Evolutionary conservation across 345 rosid genomes (phyloP), one percentile per base, ranked within the genome.

Genomic region (Microcos paniculata): DNA sequence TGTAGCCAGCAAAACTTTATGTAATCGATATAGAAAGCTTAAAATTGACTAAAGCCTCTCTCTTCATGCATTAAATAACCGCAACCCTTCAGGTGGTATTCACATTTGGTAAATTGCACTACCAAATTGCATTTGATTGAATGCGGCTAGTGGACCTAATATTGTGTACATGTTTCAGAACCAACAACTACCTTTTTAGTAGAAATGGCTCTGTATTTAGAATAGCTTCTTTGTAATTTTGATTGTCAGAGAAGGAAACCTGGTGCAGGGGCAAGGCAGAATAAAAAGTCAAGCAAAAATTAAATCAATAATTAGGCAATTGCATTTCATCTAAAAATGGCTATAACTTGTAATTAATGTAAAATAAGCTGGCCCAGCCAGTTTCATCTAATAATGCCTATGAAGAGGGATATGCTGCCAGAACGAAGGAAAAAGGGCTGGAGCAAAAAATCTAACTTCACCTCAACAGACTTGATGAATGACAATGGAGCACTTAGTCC

Each of bases 381-480:
- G 19, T 70, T 51, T n/a, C n/a, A n/a, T 62, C 6, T 53, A 63
- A 46, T 48, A 56, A 80, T 69, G 74, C 78, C 45, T 55, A 79
- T 26, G 35, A 73, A 12, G 28, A 49, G 21, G 48, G 26, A 79
- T 23, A 35, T 30, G 46, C 15, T 74, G 31, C 65, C 71, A n/a
- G 19, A 73, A 52, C 38, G 33, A 2, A 1, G n/a, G 43, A 26
- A 61, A 21, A 56, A 30, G 49, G 6, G 28, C 18, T 18, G 45
- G 59, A 11, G 12, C 52, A 67, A 35, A 72, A n/a, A 59, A 83
- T 62, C 24, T 56, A 23, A 73, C 63, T 48, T 79, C 71, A 93
- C 99, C 96, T 91, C 92, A 46, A 92, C 78, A 68, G 98, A 90
- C 55, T 88, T 82, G 74, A 96, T 86, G 79, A 96, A 95, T 1